Percentiles rank a stretch among this genome's conserved stretches.
Evolutionary conservation across 2,329 filamentous ascomycete species (phyloP).

Genomic region (Cytospora piceicola): DNA sequence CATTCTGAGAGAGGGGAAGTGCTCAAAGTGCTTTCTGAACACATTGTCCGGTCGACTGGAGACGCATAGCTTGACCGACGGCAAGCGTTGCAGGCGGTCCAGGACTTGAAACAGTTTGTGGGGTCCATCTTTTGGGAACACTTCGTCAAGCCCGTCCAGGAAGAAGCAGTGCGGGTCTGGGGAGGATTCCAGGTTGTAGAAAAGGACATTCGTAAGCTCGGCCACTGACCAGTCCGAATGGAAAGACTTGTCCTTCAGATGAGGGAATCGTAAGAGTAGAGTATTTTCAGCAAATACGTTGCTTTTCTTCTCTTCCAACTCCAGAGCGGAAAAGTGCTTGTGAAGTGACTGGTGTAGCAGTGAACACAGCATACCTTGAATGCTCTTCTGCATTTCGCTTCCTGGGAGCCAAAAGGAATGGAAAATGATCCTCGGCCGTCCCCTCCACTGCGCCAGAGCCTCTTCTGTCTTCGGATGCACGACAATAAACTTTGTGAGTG

Average conservation of each 20-base stretch:
- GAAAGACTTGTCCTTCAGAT: neutral
- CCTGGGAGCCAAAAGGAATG: slow-evolving; percentile 42
- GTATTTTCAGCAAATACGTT: too few species aligned
- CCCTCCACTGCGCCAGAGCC: slow-evolving; percentile 33
- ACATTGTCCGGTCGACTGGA: slow-evolving; percentile 8
- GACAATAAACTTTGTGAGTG: slow-evolving; percentile 38
- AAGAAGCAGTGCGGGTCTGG: slow-evolving; percentile 30
- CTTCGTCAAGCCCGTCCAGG: slow-evolving; percentile 25
- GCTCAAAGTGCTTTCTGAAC: neutral
- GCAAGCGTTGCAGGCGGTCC: neutral
- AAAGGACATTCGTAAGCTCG: neutral
- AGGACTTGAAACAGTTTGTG: neutral
- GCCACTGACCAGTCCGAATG: slow-evolving; percentile 30
- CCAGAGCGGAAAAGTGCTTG: neutral
- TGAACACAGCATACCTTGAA: slow-evolving; percentile 36
- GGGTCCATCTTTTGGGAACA: neutral
- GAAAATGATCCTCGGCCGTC: slow-evolving; percentile 20
- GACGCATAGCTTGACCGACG: slow-evolving; percentile 5
- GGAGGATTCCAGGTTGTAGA: too few species aligned
- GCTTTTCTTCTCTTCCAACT: rapidly evolving
- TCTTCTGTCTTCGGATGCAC: slow-evolving; percentile 24
- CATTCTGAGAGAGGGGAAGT: neutral
- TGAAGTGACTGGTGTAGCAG: slow-evolving; percentile 33
- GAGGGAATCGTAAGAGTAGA: too few species aligned
- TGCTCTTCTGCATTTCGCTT: slow-evolving; percentile 33